Base-by-base conservation (phyloP, 768 basidiomycete genomes). In the Pisolithus microcarpus region DNA sequence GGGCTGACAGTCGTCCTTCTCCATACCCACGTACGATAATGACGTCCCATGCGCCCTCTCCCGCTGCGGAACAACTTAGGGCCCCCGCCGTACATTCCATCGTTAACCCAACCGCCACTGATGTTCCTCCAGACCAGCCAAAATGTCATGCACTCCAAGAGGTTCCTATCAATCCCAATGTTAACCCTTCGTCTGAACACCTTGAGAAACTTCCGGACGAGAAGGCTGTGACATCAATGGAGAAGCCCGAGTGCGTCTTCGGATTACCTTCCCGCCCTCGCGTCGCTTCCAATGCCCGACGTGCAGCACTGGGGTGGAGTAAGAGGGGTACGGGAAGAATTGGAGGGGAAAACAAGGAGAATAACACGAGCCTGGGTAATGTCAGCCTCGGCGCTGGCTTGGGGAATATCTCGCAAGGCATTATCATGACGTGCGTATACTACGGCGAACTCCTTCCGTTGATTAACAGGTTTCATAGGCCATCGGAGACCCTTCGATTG, bases 1-100 rank as follows among this genome's bases (percentile, higher is more conserved):
- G 86, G 13, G 87, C 82, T 0, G 75, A 78, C 26, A 89, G 87
- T 24, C 75, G 88, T 16, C 72, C 85, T 0, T 85, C 85, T 5
- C 88, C 87, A 0, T 90, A 91, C 54, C 85, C 87, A 34, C 75
- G 82, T 13, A 60, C 70, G 10, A 65, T 70, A 37, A 81, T 75
- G 60, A 64, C 71, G 0, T 72, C 75, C 1, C 60, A 72, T 16
- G 76, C 81, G 5, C 56, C 64, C 6, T 61, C 62, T n/a, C 58
- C 64, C 0, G 19, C 43, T 0, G 66, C 74, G 0, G 74, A 80
- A 37, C 64, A 71, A 39, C 52, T 64, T 1, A 71, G 65, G 1
- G 60, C 65, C 0, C 59, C 63, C 7, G 50, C 59, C 7, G 43
- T 50, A 1, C 58, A 40, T 26, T 58, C 50, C 36, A 69, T 61